Conservation (phyloP, 139 green algal genomes). For the Auxenochlorella pyrenoidosa region DNA sequence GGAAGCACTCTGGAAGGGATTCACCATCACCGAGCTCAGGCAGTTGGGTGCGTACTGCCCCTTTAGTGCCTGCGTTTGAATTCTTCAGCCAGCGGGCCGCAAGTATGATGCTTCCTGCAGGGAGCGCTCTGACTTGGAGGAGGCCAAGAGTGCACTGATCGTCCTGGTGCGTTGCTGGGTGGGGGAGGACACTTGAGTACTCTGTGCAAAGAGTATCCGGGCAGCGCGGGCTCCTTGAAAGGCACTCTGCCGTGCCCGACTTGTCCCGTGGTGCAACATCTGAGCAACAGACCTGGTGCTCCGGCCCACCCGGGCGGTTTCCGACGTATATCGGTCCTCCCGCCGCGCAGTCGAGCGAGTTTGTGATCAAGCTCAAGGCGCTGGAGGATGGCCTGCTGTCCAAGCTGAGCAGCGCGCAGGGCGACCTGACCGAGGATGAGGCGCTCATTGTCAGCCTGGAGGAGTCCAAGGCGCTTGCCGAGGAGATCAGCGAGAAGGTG, state of each 20-base stretch:
- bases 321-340: no score
- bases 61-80: background rate
- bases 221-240: no score
- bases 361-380: constrained; percentile 86
- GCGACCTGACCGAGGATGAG: constrained; percentile 92
- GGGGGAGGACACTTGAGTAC: no score
- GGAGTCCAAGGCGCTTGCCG: constrained; percentile 83
- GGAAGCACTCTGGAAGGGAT: no score
- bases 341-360: constrained; percentile 72
- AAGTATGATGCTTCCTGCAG: no score
- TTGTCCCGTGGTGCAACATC: no score
- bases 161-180: constrained; percentile 75
- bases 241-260: no score
- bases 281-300: no score
- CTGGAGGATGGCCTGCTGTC: constrained; percentile 91
- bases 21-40: no score
- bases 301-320: no score
- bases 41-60: background rate
- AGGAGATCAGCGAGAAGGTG: constrained; percentile 84
- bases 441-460: constrained; percentile 90
- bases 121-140: constrained; percentile 86
- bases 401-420: constrained; percentile 85
- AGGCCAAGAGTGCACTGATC: constrained; percentile 69
- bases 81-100: no score
- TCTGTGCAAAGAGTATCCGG: no score